Base-by-base conservation (phyloP, 2,329 filamentous ascomycete genomes). In the Rhynchosporium agropyri region DNA sequence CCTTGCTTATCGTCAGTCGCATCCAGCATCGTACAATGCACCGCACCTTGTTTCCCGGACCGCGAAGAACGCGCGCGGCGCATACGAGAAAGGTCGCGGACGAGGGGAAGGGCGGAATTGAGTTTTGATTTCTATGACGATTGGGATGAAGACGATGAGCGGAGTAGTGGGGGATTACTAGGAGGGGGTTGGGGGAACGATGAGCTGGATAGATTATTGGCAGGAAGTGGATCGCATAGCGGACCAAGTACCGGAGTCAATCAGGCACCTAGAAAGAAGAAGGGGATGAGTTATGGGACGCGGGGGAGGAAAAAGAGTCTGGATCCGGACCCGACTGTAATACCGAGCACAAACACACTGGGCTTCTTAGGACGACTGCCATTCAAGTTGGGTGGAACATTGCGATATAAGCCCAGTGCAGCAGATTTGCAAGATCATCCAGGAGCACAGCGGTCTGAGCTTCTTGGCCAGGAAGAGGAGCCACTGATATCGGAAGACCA, bases 111-210 rank as follows among this genome's bases (percentile, higher is more conserved):
- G 58, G 90, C 92, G 33, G 93, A 97, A 77, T 85, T 90, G 71
- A 93, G 86, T 72, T 98, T 98, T 74, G 94, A 97, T 76, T 98
- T 98, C 75, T 98, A 98, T 79, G 94, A 97, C 76, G 94, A 97
- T 76, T 98, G 94, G 94, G 92, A 97, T 60, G 83, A 86, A 29
- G 72, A 73, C 55, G 68, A 68, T 28, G 81, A 74, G 43, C 72
- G 73, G 36, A 83, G 84, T 57, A 80, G 79, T 40, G 83, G 86
- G 45, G 83, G 87, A 0, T 76, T 94, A 54, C 78, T 93, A 58
- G 88, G 83, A 50, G 50, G 50, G 43, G 77, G 86, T 51, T 96
- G 92, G 90, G 88, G 89, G 45, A 87, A 84, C 69, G 92, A 96
- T 71, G 92, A 96, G 74, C 87, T 96, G 79, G 94, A 97, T 74